Conservation (phyloP, 2,329 filamentous ascomycete genomes). For the Microsporum canis region DNA sequence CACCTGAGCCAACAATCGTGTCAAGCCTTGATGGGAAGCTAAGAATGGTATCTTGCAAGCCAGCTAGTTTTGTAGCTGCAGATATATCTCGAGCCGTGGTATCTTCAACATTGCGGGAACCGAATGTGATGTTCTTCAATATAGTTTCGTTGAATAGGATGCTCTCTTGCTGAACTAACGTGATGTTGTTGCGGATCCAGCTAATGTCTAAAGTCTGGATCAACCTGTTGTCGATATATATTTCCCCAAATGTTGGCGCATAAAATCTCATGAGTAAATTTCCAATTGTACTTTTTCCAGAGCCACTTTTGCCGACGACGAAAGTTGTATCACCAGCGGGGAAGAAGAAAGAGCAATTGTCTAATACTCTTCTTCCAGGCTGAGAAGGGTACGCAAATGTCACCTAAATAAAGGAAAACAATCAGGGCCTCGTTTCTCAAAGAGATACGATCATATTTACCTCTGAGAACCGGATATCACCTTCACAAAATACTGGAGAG, state of each 20-base stretch:
- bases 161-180: conserved; percentile 70
- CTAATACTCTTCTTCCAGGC: conserved; percentile 48
- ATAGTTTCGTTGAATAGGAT: conserved; percentile 73
- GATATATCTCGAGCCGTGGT: conserved; percentile 47
- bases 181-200: conserved; percentile 70
- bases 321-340: conserved; percentile 63
- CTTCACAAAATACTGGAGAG: conserved; percentile 41
- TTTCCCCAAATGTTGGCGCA: conserved; percentile 50
- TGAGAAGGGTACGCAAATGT: conserved; percentile 71
- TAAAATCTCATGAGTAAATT: conserved; percentile 74
- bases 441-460: conserved; percentile 35
- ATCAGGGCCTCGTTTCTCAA: conserved; percentile 12
- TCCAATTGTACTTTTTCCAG: conserved; percentile 80
- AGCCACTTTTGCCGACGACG: conserved; percentile 75
- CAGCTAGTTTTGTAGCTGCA: conserved; percentile 53
- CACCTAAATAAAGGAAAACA: conserved; percentile 44
- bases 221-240: conserved; percentile 56
- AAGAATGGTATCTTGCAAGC: conserved; percentile 56
- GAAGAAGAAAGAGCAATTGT: conserved; percentile 56
- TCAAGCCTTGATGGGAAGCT: conserved; percentile 58
- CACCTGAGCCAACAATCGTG: conserved; percentile 60
- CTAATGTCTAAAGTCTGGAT: conserved; percentile 51
- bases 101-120: conserved; percentile 40
- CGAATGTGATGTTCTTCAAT: conserved; percentile 65
- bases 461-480: conserved; percentile 57